Conservation (phyloP, 202 grass and related monocot species). For the Thinopyrum obtusiflorum region DNA sequence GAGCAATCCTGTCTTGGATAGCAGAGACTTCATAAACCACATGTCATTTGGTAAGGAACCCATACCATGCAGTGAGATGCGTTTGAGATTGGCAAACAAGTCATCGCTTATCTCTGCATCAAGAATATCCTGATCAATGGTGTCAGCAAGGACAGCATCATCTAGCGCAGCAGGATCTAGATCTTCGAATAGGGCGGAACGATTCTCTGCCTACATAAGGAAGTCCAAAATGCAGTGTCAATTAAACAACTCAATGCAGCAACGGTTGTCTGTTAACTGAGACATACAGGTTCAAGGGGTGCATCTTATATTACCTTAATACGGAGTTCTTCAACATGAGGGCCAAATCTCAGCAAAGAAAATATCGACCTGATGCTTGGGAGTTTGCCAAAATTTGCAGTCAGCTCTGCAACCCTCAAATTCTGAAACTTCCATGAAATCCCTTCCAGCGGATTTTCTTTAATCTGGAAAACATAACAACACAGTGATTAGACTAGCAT, state of each 20-base stretch:
- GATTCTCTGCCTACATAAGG: not conserved
- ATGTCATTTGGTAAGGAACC: not conserved
- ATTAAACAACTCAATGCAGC: not conserved
- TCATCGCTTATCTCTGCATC: not conserved
- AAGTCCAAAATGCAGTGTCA: not conserved
- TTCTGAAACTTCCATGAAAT: constrained; percentile 14
- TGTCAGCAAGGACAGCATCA: not conserved
- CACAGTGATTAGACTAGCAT: not conserved
- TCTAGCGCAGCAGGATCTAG: too few relatives aligned
- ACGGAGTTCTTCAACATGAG: not conserved
- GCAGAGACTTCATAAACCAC: not conserved
- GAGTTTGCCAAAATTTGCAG: not conserved
- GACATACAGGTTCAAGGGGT: not conserved
- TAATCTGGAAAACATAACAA: not conserved
- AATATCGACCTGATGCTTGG: constrained; percentile 14
- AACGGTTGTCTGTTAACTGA: not conserved
- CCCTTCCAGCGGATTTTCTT: not conserved
- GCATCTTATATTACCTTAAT: not conserved
- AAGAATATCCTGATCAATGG: not conserved
- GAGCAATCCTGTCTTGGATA: constrained; percentile 5
- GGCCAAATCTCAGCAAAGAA: not conserved
- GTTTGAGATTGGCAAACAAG: constrained; percentile 12
- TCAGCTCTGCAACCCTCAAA: not conserved
- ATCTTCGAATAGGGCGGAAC: not conserved
- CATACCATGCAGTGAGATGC: not conserved